phyloP scores from a whole-genome alignment of 352 stramenopile genomes.

The Phytopythium ostracodes region DNA sequence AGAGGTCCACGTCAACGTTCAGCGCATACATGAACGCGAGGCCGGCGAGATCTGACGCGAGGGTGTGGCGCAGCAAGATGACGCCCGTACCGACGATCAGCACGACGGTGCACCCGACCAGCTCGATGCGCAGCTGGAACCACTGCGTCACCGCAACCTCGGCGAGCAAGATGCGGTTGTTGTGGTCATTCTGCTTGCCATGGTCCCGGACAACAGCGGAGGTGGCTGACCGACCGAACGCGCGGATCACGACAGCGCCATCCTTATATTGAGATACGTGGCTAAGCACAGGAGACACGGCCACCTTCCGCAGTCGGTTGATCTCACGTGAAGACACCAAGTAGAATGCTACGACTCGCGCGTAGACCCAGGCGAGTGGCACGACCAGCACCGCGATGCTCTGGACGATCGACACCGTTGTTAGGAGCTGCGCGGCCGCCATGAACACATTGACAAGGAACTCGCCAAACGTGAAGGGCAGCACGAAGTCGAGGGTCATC shows the following conservation, averaged over 20 bases:
- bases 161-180: slow-evolving; percentile 13
- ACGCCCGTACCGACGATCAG: slow-evolving; percentile 16
- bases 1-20: slow-evolving; percentile 74
- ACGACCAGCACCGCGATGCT: slow-evolving; percentile 88
- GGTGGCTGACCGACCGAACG: slow-evolving; percentile 18
- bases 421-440: slow-evolving; percentile 52
- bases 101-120: slow-evolving; percentile 24
- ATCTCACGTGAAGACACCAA: slow-evolving; percentile 29
- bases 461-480: slow-evolving; percentile 9
- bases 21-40: slow-evolving; percentile 81
- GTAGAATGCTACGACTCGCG: slow-evolving; percentile 22
- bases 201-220: slow-evolving; percentile 9
- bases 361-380: slow-evolving; percentile 63
- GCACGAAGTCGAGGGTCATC: slow-evolving; percentile 72
- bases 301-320: slow-evolving; percentile 19
- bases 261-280: slow-evolving; percentile 10
- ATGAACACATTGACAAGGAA: slow-evolving; percentile 48
- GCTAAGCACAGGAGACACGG: slow-evolving; percentile 26
- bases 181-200: slow-evolving; percentile 14
- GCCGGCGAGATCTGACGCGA: slow-evolving; percentile 51
- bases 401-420: slow-evolving; percentile 56
- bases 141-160: slow-evolving; percentile 17
- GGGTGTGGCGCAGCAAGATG: slow-evolving; percentile 12
- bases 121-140: slow-evolving; percentile 31
- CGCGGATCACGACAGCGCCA: slow-evolving; percentile 19